Conservation (phyloP, 1,139 yeast genomes). For the Pichia sp. region DNA sequence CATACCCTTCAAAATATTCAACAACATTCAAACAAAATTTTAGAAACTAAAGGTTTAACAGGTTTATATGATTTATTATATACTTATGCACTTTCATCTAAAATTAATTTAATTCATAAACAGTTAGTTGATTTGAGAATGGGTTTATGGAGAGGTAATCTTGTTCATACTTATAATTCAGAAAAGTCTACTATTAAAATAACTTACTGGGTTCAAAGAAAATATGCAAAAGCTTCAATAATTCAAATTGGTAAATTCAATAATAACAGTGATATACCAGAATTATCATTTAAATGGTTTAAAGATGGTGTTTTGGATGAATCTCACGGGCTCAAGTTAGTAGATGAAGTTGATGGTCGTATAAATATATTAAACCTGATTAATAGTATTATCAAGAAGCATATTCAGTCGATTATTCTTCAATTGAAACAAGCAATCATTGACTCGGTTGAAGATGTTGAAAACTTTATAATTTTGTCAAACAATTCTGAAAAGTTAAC, state of each 20-base stretch:
- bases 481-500: slow-evolving; percentile 21
- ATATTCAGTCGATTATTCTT: slow-evolving; percentile 28
- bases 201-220: slow-evolving; percentile 60
- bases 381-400: slow-evolving; percentile 24
- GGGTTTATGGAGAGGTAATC: slow-evolving; percentile 60
- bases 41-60: slow-evolving; percentile 39
- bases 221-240: slow-evolving; percentile 40
- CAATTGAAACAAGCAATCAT: slow-evolving; percentile 22
- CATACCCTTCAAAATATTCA: slow-evolving; percentile 37
- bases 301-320: slow-evolving; percentile 44
- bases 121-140: slow-evolving; percentile 52
- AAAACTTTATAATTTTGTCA: slow-evolving; percentile 26
- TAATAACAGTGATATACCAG: slow-evolving; percentile 29
- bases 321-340: slow-evolving; percentile 25
- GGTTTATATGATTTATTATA: slow-evolving; percentile 66
- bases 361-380: slow-evolving; percentile 27
- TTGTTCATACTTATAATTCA: slow-evolving; percentile 61
- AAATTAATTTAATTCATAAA: slow-evolving; percentile 60
- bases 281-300: slow-evolving; percentile 61
- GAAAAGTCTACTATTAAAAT: slow-evolving; percentile 55
- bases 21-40: slow-evolving; percentile 53
- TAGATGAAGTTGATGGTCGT: slow-evolving; percentile 16
- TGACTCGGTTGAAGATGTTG: slow-evolving; percentile 24
- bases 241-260: slow-evolving; percentile 63
- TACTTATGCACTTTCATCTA: slow-evolving; percentile 65